Conservation (phyloP, 768 basidiomycete species). For the Xerocomus brunneocitrinus region DNA sequence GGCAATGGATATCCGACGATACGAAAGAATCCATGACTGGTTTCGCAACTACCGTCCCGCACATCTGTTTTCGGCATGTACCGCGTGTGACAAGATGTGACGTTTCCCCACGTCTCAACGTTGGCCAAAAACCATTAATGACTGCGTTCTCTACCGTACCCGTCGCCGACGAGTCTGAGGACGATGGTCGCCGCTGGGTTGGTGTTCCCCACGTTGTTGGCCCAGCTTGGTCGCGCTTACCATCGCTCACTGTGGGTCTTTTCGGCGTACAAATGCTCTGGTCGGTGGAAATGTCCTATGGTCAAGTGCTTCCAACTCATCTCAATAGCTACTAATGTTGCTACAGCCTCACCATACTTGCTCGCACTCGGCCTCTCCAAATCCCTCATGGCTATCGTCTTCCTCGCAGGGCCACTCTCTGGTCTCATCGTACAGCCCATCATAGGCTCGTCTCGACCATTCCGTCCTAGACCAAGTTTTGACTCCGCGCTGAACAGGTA, state of each 20-base stretch:
- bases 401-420: slow-evolving; percentile 87
- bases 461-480: not conserved
- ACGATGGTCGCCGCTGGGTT: slow-evolving; percentile 36
- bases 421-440: slow-evolving; percentile 90
- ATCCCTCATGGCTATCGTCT: slow-evolving; percentile 83
- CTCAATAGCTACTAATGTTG: slow-evolving; percentile 1
- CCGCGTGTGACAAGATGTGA: not conserved
- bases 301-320: slow-evolving; percentile 23
- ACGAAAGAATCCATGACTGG: no score
- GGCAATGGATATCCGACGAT: no score
- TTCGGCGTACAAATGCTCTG: slow-evolving; percentile 87
- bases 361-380: slow-evolving; percentile 85
- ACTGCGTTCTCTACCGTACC: slow-evolving; percentile 49
- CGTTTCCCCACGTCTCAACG: not conserved
- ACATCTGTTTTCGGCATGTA: not conserved
- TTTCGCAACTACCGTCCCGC: no score
- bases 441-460: slow-evolving; percentile 51
- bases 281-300: slow-evolving; percentile 95
- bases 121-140: slow-evolving; percentile 30
- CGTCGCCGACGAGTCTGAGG: slow-evolving; percentile 40
- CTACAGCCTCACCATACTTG: slow-evolving; percentile 77
- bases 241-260: slow-evolving; percentile 71
- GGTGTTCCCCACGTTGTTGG: slow-evolving; percentile 62
- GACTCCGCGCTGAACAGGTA: slow-evolving; percentile 28
- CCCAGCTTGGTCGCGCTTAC: slow-evolving; percentile 62